These are phyloP conservation scores for Coemansia sp. DNA, from an alignment of 192 early-diverging fungal species.

Conservation along the genomic window DNA sequence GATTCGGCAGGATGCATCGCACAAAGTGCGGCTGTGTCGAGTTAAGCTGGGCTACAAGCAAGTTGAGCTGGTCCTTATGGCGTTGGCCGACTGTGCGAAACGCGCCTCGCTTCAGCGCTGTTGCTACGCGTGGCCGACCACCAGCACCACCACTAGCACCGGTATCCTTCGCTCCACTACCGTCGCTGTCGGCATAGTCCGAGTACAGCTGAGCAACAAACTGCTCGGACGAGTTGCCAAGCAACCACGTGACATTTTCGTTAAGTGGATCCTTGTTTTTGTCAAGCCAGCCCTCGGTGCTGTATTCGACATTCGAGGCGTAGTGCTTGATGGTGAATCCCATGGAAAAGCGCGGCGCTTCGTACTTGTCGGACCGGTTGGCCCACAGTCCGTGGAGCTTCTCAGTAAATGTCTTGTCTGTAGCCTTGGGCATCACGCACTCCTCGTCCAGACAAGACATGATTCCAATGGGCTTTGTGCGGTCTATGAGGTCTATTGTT, in stretches of 20 bases:
- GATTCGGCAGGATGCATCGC: conserved; percentile 95
- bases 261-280: conserved; percentile 99
- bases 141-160: neutral
- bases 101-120: conserved; percentile 73
- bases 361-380: conserved; percentile 84
- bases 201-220: conserved; percentile 81
- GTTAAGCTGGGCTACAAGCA: conserved; percentile 89
- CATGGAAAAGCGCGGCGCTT: conserved; percentile 79
- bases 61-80: conserved; percentile 91
- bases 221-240: conserved; percentile 79
- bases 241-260: conserved; percentile 85
- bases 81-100: conserved; percentile 94
- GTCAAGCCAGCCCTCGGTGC: conserved; percentile 88
- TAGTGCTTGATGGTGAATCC: conserved; percentile 94
- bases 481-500: conserved; percentile 98
- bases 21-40: conserved; percentile 97
- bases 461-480: conserved; percentile 95
- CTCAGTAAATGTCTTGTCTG: conserved; percentile 92
- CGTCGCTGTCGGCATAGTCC: conserved; percentile 68
- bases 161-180: conserved; percentile 8
- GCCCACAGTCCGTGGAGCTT: conserved; percentile 92
- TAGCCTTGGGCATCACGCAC: conserved; percentile 96
- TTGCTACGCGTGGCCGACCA: conserved; percentile 26
- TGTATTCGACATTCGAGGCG: conserved; percentile 95
- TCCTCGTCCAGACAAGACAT: conserved; percentile 97